A percentile compares a stretch with the other conserved stretches of the same genome.
phyloP scores from a whole-genome alignment of 768 basidiomycete species.

The Melanogaster broomeanus region DNA sequence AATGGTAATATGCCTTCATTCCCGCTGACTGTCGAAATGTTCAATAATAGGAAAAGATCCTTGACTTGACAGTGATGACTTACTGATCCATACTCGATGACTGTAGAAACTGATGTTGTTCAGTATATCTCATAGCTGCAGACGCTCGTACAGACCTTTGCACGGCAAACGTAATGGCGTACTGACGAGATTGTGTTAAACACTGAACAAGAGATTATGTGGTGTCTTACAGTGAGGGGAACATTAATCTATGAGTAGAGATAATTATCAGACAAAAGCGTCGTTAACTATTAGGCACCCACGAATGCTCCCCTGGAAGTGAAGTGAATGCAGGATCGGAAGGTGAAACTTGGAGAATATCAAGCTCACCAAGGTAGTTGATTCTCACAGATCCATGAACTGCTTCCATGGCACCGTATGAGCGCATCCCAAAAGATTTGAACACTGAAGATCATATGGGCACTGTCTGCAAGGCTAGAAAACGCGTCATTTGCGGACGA shows the following conservation, averaged over 20 bases:
- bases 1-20: neutral
- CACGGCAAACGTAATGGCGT: neutral
- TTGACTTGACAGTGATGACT: neutral
- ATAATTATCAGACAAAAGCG: no score
- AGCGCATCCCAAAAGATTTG: neutral
- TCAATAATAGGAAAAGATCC: neutral
- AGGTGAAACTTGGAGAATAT: no score
- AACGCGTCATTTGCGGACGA: neutral
- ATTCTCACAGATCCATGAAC: neutral
- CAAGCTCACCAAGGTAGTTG: neutral
- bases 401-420: neutral
- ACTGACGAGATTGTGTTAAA: neutral
- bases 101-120: neutral
- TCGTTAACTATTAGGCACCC: no score
- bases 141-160: neutral
- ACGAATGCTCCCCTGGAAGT: neutral
- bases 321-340: neutral
- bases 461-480: neutral
- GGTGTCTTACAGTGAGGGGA: neutral
- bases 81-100: constrained; percentile 1
- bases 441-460: neutral
- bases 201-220: neutral
- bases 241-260: no score
- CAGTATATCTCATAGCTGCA: no score
- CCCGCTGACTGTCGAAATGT: neutral